These are phyloP conservation scores for Phytophthora crassamura DNA, from an alignment of 352 stramenopile genomes.

Conservation along the genomic window DNA sequence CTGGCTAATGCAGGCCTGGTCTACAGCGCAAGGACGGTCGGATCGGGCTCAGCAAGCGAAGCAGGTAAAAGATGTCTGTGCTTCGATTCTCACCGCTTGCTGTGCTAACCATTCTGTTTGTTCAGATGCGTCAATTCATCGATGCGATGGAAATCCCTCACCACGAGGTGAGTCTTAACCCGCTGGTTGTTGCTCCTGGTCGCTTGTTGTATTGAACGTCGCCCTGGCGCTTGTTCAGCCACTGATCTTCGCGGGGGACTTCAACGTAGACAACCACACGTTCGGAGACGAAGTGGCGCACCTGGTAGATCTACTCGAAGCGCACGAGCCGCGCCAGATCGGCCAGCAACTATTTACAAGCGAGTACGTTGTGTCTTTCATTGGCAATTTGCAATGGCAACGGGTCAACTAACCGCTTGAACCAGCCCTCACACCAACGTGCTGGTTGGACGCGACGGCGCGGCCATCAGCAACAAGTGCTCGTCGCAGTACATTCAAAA, in stretches of 20 bases:
- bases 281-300: slow-evolving; percentile 73
- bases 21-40: slow-evolving; percentile 58
- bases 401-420: not conserved
- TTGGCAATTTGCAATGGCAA: not conserved
- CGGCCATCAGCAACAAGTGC: slow-evolving; percentile 79
- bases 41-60: slow-evolving; percentile 75
- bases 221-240: slow-evolving; percentile 42
- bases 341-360: slow-evolving; percentile 77
- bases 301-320: slow-evolving; percentile 62
- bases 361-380: slow-evolving; percentile 57
- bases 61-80: slow-evolving; percentile 43
- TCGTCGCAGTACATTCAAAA: slow-evolving; percentile 67
- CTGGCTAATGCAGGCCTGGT: slow-evolving; percentile 66
- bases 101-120: not conserved
- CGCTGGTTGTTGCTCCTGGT: not conserved
- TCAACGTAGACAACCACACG: slow-evolving; percentile 87
- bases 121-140: slow-evolving; percentile 69
- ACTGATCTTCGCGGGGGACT: slow-evolving; percentile 82
- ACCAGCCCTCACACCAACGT: slow-evolving; percentile 77
- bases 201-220: slow-evolving; percentile 1
- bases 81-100: not conserved
- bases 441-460: slow-evolving; percentile 81
- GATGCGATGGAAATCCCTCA: slow-evolving; percentile 65
- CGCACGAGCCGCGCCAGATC: slow-evolving; percentile 49
- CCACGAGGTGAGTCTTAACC: slow-evolving; percentile 55